Base-by-base conservation (phyloP, 805 yeast species). In the Wickerhamiella musiphila region DNA sequence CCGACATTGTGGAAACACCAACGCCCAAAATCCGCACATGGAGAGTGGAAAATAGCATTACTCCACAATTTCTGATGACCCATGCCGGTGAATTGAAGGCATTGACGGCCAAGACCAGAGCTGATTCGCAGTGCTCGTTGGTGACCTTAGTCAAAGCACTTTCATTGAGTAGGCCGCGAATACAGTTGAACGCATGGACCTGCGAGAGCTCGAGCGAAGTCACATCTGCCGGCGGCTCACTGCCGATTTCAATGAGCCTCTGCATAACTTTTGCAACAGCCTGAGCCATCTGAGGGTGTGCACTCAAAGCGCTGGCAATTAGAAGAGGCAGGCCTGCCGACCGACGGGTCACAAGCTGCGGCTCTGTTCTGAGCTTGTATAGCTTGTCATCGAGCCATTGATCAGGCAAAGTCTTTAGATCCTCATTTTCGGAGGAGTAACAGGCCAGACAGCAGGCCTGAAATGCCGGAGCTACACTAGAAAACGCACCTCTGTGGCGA, bases 311-410 rank as follows among this genome's bases (percentile, higher is more conserved):
- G 1, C 78, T 90, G 1, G 90, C 66, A 10, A 86, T 60, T 32
- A 86, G 57, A 44, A 60, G 75, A 2, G 96, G 96, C 12, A 90
- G 54, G 1, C 96, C 95, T 2, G 94, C 96, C 1, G 95, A 83
- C 41, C 96, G 62, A 49, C 96, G 65, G 0, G 93, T 78, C 32
- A 84, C 76, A 28, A 68, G 65, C 44, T 81, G 84, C 2, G 76
- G 60, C 43, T 66, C 69, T 1, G 59, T 58, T 37, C 65, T 63
- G 17, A 79, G 56, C 28, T 70, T 48, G 4, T 49, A 46, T 11
- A 83, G 43, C 41, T 69, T 75, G n/a, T 58, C 52, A 11, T 58
- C 47, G 3, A 83, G 52, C 93, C 93, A 81, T 10, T 41, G 35
- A 8, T 48, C 45, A 4, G 84, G 72, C 5, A 61, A 42, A 0